These are phyloP conservation scores for Boletus rex-veris DNA, from an alignment of 768 basidiomycete species.

Conservation along the genomic window DNA sequence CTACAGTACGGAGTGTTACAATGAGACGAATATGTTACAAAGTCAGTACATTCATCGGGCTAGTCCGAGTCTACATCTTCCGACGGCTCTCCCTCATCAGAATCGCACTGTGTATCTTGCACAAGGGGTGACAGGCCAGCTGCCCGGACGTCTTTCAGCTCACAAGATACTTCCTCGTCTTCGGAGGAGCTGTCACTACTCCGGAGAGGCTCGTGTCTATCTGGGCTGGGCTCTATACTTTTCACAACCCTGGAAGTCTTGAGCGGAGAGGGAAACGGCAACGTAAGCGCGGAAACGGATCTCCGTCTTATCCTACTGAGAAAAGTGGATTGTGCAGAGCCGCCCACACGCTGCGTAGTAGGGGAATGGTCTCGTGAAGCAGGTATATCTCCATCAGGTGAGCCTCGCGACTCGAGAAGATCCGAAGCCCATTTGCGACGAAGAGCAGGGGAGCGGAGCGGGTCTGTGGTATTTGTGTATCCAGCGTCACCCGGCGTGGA, in stretches of 20 bases:
- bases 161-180: constrained; percentile 31
- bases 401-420: constrained; percentile 33
- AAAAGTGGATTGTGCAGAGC: constrained; percentile 31
- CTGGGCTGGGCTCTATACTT: constrained; percentile 28
- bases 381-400: constrained; percentile 16
- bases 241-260: constrained; percentile 19
- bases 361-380: constrained; percentile 4
- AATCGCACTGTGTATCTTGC: constrained; percentile 11
- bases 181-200: constrained; percentile 63
- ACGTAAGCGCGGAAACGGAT: constrained; percentile 43
- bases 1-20: too few species aligned
- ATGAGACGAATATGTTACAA: too few species aligned
- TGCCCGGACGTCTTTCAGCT: constrained; percentile 8
- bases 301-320: constrained; percentile 41
- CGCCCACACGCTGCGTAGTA: constrained; percentile 4
- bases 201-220: constrained; percentile 41
- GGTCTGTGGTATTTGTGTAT: constrained; percentile 32
- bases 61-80: constrained; percentile 24
- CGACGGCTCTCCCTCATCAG: constrained; percentile 17
- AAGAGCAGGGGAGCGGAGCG: constrained; percentile 38
- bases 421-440: constrained; percentile 50
- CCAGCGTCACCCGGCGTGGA: constrained; percentile 32
- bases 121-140: constrained; percentile 6
- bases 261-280: constrained; percentile 33
- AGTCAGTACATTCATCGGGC: neutral